Base-by-base conservation (phyloP, 2,329 filamentous ascomycete species). In the Aspergillus tanneri region DNA sequence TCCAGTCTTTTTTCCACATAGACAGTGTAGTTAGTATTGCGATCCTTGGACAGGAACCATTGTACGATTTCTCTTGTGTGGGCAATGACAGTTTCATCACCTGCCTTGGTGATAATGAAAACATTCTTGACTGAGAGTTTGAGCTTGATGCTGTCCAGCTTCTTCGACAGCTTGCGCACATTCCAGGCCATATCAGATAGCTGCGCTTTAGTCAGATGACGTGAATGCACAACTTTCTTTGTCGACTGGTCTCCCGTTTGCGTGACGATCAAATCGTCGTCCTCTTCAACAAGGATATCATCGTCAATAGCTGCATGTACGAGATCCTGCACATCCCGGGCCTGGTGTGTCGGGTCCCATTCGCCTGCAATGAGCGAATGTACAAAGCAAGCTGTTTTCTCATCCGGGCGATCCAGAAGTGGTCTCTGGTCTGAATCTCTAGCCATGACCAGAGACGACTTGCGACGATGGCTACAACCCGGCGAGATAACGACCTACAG, bases 131-230 rank as follows among this genome's bases (percentile, higher is more conserved):
- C 89, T 44, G 86, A 85, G 56, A 96, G 83, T 66, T 86, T 88
- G 53, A 99, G 77, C 49, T 86, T 83, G 66, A 97, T 85, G 68
- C 85, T 90, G 43, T 89, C 88, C 50, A 97, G 73, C 51, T 88
- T 86, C 63, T 95, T 87, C 23, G 88, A 92, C 49, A 99, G 75
- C 70, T 96, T 90, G 39, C 93, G 80, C 49, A 97, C 93, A 21
- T 92, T 91, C 83, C 92, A 91, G 0, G 92, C 91, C 92, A 99
- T 97, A 61, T 97, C 93, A 11, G 87, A 90, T 34, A 99, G 78
- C 70, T 99, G 90, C 68, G 88, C 90, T 75, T 97, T 97, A 1
- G 91, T 96, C 57, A 97, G 77, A 41, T 96, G 81, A n/a, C 92
- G 81, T 50, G 82, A 85, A 47, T 84, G 76, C 14, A 77, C 73